Percentiles rank a stretch among this genome's conserved stretches.
phyloP scores from a whole-genome alignment of 2,329 filamentous ascomycete genomes.

The Didymella pomorum region DNA sequence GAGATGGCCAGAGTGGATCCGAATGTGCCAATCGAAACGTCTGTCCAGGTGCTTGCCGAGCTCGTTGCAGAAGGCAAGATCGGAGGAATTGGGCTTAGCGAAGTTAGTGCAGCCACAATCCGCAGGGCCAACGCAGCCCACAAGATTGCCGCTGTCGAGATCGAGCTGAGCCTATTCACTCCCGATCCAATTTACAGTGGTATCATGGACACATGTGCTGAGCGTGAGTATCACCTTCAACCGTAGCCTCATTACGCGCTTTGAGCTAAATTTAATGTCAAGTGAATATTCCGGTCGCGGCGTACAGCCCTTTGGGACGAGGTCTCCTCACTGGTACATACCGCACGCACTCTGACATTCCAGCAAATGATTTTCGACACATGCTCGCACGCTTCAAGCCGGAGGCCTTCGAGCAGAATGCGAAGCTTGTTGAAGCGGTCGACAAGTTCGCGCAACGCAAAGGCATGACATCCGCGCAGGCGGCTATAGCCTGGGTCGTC shows the following conservation, averaged over 20 bases:
- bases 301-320: conserved; percentile 73
- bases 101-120: conserved; percentile 57
- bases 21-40: conserved; percentile 55
- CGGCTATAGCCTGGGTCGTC: conserved; percentile 69
- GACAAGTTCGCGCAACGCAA: conserved; percentile 66
- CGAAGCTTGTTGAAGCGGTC: conserved; percentile 67
- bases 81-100: conserved; percentile 56
- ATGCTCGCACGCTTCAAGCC: conserved; percentile 48
- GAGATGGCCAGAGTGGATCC: conserved; percentile 57
- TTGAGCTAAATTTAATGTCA: neutral
- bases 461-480: conserved; percentile 63
- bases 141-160: conserved; percentile 66
- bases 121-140: conserved; percentile 60
- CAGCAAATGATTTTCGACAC: conserved; percentile 49
- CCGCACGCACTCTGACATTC: conserved; percentile 46
- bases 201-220: conserved; percentile 61
- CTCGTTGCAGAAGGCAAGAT: conserved; percentile 53
- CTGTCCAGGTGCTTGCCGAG: conserved; percentile 51
- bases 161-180: conserved; percentile 66
- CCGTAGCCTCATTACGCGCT: neutral
- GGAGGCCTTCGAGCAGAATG: conserved; percentile 68
- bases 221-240: neutral
- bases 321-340: conserved; percentile 55
- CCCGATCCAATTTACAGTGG: conserved; percentile 66
- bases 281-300: conserved; percentile 70